Base-by-base conservation (phyloP, 2,329 filamentous ascomycete genomes). In the Chaetomium globosum region DNA sequence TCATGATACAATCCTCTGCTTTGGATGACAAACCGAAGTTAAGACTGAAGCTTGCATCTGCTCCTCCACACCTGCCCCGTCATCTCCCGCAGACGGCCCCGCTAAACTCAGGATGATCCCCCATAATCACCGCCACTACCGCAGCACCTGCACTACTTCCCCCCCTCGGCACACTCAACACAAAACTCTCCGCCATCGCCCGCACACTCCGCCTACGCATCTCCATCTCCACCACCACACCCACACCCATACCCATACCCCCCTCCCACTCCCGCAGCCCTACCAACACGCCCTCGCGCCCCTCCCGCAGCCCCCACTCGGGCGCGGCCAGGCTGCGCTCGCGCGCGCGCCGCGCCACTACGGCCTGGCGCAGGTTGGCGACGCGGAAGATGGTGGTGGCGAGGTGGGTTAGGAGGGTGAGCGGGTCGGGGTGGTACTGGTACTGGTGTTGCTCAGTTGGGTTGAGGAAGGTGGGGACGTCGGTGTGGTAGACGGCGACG, bases 1-100 rank as follows among this genome's bases (percentile, higher is more conserved):
- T 97, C 94, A 30, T 95, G 82, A 59, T 96, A 94, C 69, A 84
- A 83, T n/a, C 71, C 90, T 85, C 80, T 99, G 95, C 80, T 95
- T n/a, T n/a, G n/a, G n/a, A n/a, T n/a, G n/a, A n/a, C n/a, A n/a
- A n/a, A n/a, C n/a, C n/a, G n/a, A n/a, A n/a, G n/a, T n/a, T n/a
- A n/a, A n/a, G n/a, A n/a, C n/a, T n/a, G n/a, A n/a, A n/a, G n/a
- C n/a, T n/a, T n/a, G n/a, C n/a, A 86, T 85, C 65, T 86, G 81
- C 39, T 83, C 83, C 30, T 84, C 83, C 1, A 75, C 83, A 1
- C 74, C 78, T 1, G 73, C 85, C 4, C 85, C 84, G 65, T 86
- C 81, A 43, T 83, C 83, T 28, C 74, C 75, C 10, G 79, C 79
- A 55, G 77, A 77, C 2, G 30, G 19, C 82, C 79, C 39, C 78